Conservation (phyloP, 2,329 filamentous ascomycete species). For the Pseudogymnoascus sp. region DNA sequence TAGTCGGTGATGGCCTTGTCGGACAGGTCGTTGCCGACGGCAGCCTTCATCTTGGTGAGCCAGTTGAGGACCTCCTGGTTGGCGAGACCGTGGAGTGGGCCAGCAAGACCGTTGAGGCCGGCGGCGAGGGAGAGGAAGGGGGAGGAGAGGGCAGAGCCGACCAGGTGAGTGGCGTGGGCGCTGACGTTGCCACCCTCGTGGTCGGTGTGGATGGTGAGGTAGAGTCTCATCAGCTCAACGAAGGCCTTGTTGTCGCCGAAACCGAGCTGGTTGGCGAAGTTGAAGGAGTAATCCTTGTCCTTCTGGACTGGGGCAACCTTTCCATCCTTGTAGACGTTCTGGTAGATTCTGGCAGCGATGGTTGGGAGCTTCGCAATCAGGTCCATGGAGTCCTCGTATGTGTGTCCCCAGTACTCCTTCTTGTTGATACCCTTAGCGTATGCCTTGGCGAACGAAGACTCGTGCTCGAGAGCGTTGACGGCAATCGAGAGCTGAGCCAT, state of each 20-base stretch:
- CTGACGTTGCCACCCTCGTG: conserved; percentile 99
- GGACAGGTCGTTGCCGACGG: conserved; percentile 85
- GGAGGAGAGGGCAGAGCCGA: conserved; percentile 92
- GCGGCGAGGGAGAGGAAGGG: conserved; percentile 94
- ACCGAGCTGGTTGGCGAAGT: conserved; percentile 98
- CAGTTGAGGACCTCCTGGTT: conserved; percentile 99
- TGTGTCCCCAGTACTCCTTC: conserved; percentile 99
- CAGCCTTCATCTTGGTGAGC: conserved; percentile 98
- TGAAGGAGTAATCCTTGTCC: conserved; percentile 99
- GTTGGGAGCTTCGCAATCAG: conserved; percentile 98
- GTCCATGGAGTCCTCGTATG: conserved; percentile 99
- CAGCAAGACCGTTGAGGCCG: conserved; percentile 95
- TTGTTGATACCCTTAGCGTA: conserved; percentile 99
- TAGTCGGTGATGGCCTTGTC: conserved; percentile 97
- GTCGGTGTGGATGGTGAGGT: conserved; percentile 99
- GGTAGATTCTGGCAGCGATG: conserved; percentile 97
- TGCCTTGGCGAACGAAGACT: conserved; percentile 94
- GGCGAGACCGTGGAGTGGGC: conserved; percentile 95
- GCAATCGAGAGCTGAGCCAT: conserved; percentile 99
- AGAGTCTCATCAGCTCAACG: conserved; percentile 94
- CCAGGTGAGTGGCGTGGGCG: conserved; percentile 97
- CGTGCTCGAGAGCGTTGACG: conserved; percentile 96
- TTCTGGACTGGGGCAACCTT: conserved; percentile 94
- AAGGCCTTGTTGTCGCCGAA: conserved; percentile 95
- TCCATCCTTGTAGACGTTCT: conserved; percentile 99